Evolutionary conservation across 768 basidiomycete species (phyloP), one percentile per base, ranked within the genome.

Genomic region (Lactifluus piperatus): DNA sequence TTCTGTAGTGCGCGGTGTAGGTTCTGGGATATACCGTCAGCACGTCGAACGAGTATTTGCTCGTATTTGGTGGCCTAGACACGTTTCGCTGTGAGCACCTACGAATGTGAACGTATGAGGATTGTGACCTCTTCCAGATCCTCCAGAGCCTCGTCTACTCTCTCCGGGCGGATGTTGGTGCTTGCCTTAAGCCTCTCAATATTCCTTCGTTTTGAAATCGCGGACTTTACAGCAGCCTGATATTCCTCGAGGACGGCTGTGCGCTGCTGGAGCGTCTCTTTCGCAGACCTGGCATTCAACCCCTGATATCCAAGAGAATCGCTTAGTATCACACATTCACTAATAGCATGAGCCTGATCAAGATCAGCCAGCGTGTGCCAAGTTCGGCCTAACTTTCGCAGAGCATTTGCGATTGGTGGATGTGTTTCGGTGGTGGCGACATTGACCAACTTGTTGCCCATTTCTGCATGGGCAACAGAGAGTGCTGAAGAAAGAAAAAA

Each of bases 301-400:
- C 94, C 91, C 71, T 98, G 94, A 72, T 99, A 99, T 2, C 93
- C 93, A 53, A 98, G 75, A 0, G 92, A 87, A 72, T 99, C 97
- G n/a, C 94, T 94, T 27, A 99, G 73, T 44, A 97, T 86, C 29
- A 98, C 91, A 65, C 91, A 92, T 78, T 97, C 95, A 66, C 88
- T 93, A 61, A 93, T 89, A 32, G 91, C 84, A 72, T 97, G 91
- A 3, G 92, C 89, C 62, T 90, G 87, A 64, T 92, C 87, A 58
- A 97, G 80, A 68, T 94, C 94, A 2, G 91, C 85, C 16, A 94
- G 72, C 69, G 82, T 88, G 68, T 97, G 94, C 81, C 86, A 91
- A 7, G 84, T 79, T 58, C 94, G 78, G 8, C 94, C 94, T 45
- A 94, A 73, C 72, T 94, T 94, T 60, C 86, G 82, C 60, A 97